Conservation (phyloP, 352 stramenopile genomes). For the Globisporangium paroecandrum region DNA sequence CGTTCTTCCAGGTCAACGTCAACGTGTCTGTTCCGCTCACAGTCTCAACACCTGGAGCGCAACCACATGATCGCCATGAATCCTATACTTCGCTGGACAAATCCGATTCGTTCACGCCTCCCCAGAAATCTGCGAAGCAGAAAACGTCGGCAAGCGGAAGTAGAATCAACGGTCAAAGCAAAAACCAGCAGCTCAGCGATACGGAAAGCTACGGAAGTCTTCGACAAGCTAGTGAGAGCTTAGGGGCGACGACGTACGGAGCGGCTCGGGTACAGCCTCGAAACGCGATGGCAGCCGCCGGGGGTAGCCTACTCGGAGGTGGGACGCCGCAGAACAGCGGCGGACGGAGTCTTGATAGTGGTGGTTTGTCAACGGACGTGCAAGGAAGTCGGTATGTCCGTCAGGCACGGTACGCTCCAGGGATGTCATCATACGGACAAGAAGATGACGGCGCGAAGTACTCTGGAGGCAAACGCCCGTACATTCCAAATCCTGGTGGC, state of each 20-base stretch:
- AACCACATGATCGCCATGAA: constrained; percentile 45
- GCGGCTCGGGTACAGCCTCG: constrained; percentile 44
- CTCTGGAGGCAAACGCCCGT: constrained; percentile 50
- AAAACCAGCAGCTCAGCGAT: constrained; percentile 56
- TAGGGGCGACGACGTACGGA: constrained; percentile 27
- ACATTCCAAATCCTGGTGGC: constrained; percentile 31
- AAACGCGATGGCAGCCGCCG: constrained; percentile 71
- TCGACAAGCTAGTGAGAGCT: constrained; percentile 24
- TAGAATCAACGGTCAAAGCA: constrained; percentile 32
- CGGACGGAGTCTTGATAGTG: constrained; percentile 47
- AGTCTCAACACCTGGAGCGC: constrained; percentile 55
- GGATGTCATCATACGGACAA: constrained; percentile 44
- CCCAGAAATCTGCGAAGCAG: constrained; percentile 44
- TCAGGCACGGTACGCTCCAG: constrained; percentile 73
- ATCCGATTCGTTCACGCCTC: constrained; percentile 49
- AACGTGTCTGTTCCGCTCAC: constrained; percentile 72
- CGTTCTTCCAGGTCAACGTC: constrained; percentile 92
- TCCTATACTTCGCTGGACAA: constrained; percentile 30
- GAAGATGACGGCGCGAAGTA: constrained; percentile 60
- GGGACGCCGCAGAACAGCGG: constrained; percentile 46
- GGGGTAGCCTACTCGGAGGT: constrained; percentile 57
- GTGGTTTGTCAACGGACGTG: constrained; percentile 33
- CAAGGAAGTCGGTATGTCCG: constrained; percentile 74
- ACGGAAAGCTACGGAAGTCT: constrained; percentile 40
- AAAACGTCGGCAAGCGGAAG: constrained; percentile 41